phyloP scores from a whole-genome alignment of 306 rosid genomes.

The Crotalaria pallida region DNA sequence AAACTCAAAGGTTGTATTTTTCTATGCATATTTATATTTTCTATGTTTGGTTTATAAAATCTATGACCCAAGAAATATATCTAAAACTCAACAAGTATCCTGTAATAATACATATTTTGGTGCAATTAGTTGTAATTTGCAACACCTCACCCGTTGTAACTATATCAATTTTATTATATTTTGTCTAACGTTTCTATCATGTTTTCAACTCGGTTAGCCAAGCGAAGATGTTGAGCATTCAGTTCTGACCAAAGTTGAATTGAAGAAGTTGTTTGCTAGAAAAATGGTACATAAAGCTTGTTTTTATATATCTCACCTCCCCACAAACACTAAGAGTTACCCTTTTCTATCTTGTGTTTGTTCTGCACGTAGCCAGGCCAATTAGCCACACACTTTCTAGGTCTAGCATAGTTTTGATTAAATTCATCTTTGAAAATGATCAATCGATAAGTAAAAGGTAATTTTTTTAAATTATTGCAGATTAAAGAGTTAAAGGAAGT shows the following conservation, averaged over 20 bases:
- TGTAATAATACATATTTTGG: neutral
- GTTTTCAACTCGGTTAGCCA: slow-evolving; percentile 32
- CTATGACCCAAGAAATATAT: neutral
- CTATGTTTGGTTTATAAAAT: too few relatives aligned
- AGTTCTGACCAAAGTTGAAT: slow-evolving; percentile 54
- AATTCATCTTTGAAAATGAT: too few relatives aligned
- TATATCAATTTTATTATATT: neutral
- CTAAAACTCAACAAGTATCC: neutral
- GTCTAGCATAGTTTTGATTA: too few relatives aligned
- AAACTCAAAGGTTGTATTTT: too few relatives aligned
- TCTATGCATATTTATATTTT: too few relatives aligned
- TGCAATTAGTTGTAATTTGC: neutral
- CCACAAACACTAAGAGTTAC: neutral
- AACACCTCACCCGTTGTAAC: neutral
- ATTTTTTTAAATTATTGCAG: slow-evolving; percentile 26
- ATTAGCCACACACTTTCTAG: neutral
- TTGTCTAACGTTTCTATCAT: slow-evolving; percentile 15
- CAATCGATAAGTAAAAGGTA: neutral
- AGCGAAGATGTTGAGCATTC: slow-evolving; percentile 65
- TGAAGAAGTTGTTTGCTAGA: slow-evolving; percentile 59
- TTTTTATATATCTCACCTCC: neutral
- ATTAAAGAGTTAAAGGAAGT: slow-evolving; percentile 51
- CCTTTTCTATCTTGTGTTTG: neutral
- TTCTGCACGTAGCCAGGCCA: too few relatives aligned
- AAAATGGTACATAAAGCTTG: slow-evolving; percentile 43